Evolutionary conservation across 805 yeast species (phyloP).

Genomic region (Grigorovia jiainica): DNA sequence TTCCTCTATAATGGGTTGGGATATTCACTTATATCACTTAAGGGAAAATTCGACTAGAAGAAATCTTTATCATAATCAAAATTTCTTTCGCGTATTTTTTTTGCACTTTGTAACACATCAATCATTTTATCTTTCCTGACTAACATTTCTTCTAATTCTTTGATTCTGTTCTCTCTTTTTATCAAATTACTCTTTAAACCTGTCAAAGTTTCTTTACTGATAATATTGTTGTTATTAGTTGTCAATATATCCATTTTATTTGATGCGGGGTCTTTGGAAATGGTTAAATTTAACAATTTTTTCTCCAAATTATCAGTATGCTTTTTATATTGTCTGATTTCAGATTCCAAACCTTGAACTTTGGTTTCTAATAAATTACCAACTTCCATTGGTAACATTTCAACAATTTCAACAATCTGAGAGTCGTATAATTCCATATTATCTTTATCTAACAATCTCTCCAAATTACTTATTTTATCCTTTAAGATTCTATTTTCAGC

Average conservation of each 20-base stretch:
- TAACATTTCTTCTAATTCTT: conserved; percentile 50
- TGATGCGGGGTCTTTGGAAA: not conserved
- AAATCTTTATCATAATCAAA: too few relatives aligned
- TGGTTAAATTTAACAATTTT: conserved; percentile 5
- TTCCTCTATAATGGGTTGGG: too few relatives aligned
- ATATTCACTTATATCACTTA: too few relatives aligned
- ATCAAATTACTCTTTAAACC: conserved; percentile 41
- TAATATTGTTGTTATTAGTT: too few relatives aligned
- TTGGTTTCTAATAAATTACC: conserved; percentile 24
- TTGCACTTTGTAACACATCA: conserved; percentile 58
- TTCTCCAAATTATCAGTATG: conserved; percentile 15
- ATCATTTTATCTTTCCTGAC: conserved; percentile 74
- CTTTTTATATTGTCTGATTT: conserved; percentile 24
- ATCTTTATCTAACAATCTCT: conserved; percentile 53
- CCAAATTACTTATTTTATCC: conserved; percentile 61
- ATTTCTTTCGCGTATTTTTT: conserved; percentile 41
- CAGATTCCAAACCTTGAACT: conserved; percentile 22
- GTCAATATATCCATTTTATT: not conserved
- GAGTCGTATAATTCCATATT: conserved; percentile 42
- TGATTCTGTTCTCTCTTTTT: conserved; percentile 44
- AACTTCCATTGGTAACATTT: conserved; percentile 44
- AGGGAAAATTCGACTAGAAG: too few relatives aligned
- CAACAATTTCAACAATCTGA: conserved; percentile 49
- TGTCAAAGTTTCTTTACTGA: too few relatives aligned
- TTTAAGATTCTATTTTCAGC: conserved; percentile 58